Evolutionary conservation across 2,329 filamentous ascomycete genomes (phyloP), one percentile per base, ranked within the genome.

Genomic region (Fusarium sp.): DNA sequence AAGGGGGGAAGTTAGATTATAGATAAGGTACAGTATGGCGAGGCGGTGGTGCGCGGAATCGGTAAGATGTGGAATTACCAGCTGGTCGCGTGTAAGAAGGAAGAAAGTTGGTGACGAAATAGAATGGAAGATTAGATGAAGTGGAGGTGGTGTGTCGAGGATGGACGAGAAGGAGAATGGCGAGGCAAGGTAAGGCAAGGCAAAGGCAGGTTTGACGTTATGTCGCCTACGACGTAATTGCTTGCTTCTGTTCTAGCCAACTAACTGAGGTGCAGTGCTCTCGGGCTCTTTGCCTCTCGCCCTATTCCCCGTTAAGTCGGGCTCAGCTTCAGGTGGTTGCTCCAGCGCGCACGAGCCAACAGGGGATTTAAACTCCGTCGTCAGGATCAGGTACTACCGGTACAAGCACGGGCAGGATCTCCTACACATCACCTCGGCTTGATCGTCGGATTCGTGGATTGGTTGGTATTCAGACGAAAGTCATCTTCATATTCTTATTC

Each of bases 191-290:
- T 17, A 37, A 37, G 35, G 22, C 20, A 37, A 37, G 35, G 35
- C 17, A 61, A 66, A 58, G 51, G 33, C 51, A 62, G 30, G 46
- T 37, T 62, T 67, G 65, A 65, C 52, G 55, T 64, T 68, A 48
- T 23, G 37, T 44, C 48, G 41, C 41, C 39, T 51, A 70, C 63
- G 67, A 70, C 67, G 67, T 69, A 69, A 70, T 70, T 70, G 67
- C 67, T 70, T 68, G 25, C 7, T 25, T 25, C 25, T 25, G 25
- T 63, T 57, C n/a, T 47, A 30, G 3, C 27, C 10, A 30, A 30
- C 27, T 44, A 19, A 27, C 30, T 22, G 30, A 33, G 25, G 15
- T 15, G 46, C 23, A 20, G 53, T 58, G 55, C 25, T 56, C 46
- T 22, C 22, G 22, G 22, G 22, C 22, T 30, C 19, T 22, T 30